Evolutionary conservation across 2,329 filamentous ascomycete species (phyloP), one percentile per base, ranked within the genome.

Genomic region (Fusarium sp.): DNA sequence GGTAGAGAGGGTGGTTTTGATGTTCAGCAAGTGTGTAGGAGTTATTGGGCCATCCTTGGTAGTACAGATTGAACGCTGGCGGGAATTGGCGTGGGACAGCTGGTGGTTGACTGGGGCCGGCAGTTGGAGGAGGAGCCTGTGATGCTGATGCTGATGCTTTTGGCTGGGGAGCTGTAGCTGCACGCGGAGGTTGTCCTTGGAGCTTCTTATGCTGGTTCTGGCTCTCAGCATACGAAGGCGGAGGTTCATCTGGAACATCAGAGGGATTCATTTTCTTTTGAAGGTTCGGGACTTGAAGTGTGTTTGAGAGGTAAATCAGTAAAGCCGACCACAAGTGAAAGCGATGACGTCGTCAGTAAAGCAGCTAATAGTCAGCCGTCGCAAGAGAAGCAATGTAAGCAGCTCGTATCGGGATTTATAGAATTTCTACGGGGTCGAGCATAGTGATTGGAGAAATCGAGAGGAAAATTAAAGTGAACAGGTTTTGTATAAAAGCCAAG

Each of bases 51-150:
- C 56, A 69, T 35, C 54, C 61, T 51, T 49, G 31, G 5, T 39
- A 49, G 55, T 77, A 77, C 21, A 77, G 58, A 46, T 73, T 77
- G 48, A 77, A 77, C 15, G 64, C 31, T 5, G 63, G 66, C 5
- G 75, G 75, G 38, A 76, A 77, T 10, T 69, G 71, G 41, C 66
- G 64, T 25, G 68, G 65, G 25, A 65, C 52, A 23, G 42, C 19
- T 8, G 52, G 29, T 42, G 38, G 21, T 52, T 64, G 60, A 21
- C 61, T 63, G 4, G 67, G 60, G 4, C 52, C 67, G 8, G 57
- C 37, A n/a, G 29, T 38, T 29, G 49, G 31, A 38, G 49, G 33
- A 35, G 31, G 55, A 48, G 39, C 41, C 25, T 58, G 61, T 38
- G 56, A 41, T 27, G 39, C 44, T 37, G 58, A 48, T 29, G 62